Percentiles rank a stretch among this genome's conserved stretches.
Conservation (phyloP, 257 asterid species). For the Knoxia roxburghii region DNA sequence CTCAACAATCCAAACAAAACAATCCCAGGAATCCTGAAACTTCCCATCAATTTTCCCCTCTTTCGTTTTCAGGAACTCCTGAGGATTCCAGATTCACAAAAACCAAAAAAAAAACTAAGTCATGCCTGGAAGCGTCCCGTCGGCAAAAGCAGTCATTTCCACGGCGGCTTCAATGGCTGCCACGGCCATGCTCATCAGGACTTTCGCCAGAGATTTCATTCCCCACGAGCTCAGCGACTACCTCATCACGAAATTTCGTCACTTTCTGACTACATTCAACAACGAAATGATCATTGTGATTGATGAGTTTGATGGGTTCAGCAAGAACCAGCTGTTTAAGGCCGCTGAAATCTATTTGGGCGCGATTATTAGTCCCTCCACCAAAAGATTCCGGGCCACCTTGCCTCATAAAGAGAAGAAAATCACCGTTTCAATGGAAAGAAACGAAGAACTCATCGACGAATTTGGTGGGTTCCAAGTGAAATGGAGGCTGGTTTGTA, state of each 20-base stretch:
- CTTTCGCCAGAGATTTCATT: slow-evolving; percentile 29
- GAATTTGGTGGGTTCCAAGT: slow-evolving; percentile 23
- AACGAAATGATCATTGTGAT: slow-evolving; percentile 33
- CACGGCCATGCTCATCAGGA: slow-evolving; percentile 39
- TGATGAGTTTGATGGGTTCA: slow-evolving; percentile 45
- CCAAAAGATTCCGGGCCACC: slow-evolving; percentile 21
- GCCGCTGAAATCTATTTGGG: slow-evolving; percentile 40
- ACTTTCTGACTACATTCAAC: slow-evolving; percentile 20
- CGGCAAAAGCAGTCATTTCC: slow-evolving; percentile 31
- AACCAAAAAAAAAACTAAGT: too few relatives aligned
- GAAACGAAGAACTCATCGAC: slow-evolving; percentile 30
- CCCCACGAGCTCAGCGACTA: slow-evolving; percentile 32
- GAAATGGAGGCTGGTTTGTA: slow-evolving; percentile 32
- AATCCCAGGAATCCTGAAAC: not conserved
- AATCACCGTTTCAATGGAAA: slow-evolving; percentile 27
- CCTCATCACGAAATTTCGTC: slow-evolving; percentile 9
- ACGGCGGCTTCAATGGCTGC: slow-evolving; percentile 45
- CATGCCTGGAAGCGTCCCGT: too few relatives aligned
- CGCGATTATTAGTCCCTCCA: slow-evolving; percentile 23
- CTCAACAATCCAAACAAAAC: not conserved
- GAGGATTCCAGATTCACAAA: too few relatives aligned
- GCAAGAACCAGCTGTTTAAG: slow-evolving; percentile 32
- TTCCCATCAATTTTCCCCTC: not conserved
- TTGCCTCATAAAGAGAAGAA: slow-evolving; percentile 39
- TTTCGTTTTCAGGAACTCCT: too few relatives aligned